Conservation (phyloP, 768 basidiomycete genomes). For the Lactifluus hygrophoroides region DNA sequence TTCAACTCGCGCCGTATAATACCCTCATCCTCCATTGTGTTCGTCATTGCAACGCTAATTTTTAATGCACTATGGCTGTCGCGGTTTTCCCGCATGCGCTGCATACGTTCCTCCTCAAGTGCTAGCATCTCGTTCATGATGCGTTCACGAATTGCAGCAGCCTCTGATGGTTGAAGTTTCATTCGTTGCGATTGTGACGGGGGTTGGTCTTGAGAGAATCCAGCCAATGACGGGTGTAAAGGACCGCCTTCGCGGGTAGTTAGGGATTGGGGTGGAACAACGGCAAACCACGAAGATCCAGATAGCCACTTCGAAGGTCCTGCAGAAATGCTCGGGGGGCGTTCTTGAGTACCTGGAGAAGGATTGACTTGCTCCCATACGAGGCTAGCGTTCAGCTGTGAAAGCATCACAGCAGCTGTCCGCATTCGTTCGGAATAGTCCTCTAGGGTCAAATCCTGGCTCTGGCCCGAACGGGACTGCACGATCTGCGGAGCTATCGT, state of each 20-base stretch:
- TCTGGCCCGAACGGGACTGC: constrained; percentile 4
- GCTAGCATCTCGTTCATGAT: constrained; percentile 99
- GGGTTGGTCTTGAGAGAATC: constrained; percentile 19
- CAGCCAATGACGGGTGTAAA: constrained; percentile 28
- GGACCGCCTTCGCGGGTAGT: constrained; percentile 18
- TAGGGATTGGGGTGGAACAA: constrained; percentile 9
- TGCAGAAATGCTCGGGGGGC: constrained; percentile 7
- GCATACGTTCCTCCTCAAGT: constrained; percentile 94
- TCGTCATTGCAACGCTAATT: constrained; percentile 23
- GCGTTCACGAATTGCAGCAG: constrained; percentile 81
- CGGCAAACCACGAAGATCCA: constrained; percentile 24
- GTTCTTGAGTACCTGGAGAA: constrained; percentile 11
- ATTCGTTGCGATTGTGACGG: constrained; percentile 36
- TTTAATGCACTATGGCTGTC: constrained; percentile 63
- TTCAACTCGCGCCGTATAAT: constrained; percentile 91
- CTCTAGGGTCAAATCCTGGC: constrained; percentile 61
- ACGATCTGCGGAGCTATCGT: constrained; percentile 11
- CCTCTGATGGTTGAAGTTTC: constrained; percentile 74
- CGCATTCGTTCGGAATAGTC: constrained; percentile 99
- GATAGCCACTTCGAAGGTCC: constrained; percentile 26
- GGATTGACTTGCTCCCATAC: constrained; percentile 43
- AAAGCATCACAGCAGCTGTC: constrained; percentile 96
- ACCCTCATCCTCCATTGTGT: constrained; percentile 66
- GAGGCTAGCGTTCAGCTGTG: constrained; percentile 84
- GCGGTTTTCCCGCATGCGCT: constrained; percentile 69